These are phyloP conservation scores for Claviceps digitariae DNA, from an alignment of 2,329 filamentous ascomycete genomes.

Conservation along the genomic window DNA sequence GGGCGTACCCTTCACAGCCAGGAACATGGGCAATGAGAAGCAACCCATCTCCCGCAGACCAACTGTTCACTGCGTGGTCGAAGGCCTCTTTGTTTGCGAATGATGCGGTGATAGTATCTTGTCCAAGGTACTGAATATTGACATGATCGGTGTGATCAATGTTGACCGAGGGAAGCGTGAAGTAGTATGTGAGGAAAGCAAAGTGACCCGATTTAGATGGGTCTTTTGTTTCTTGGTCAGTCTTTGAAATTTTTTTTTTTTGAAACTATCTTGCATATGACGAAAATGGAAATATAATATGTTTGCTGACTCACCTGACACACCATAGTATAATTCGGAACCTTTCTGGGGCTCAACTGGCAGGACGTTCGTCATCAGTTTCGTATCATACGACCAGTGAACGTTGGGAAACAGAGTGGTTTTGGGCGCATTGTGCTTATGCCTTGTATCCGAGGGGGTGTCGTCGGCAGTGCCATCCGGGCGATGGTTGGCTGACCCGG, in stretches of 20 bases:
- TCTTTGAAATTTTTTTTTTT: neutral
- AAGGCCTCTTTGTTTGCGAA: conserved; percentile 13
- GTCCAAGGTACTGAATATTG: conserved; percentile 4
- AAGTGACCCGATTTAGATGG: conserved; percentile 12
- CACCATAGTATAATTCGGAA: conserved; percentile 14
- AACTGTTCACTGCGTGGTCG: conserved; percentile 10
- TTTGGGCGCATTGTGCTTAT: neutral
- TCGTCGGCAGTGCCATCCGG: neutral
- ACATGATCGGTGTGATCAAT: conserved; percentile 16
- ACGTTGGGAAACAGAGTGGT: conserved; percentile 7
- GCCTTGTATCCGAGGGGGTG: neutral
- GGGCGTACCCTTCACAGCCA: conserved; percentile 14
- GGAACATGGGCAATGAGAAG: conserved; percentile 14
- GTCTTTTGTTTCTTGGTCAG: conserved; percentile 5
- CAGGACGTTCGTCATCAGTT: conserved; percentile 11
- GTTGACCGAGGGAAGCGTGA: conserved; percentile 16
- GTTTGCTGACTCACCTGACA: conserved; percentile 4
- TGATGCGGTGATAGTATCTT: conserved; percentile 4
- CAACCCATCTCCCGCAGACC: conserved; percentile 10
- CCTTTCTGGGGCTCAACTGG: conserved; percentile 11
- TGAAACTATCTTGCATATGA: too few relatives aligned
- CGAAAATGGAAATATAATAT: neutral
- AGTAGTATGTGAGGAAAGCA: conserved; percentile 15
- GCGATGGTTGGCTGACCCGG: neutral
- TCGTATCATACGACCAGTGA: conserved; percentile 15